Conservation (phyloP, 1,284 basidiomycete genomes). For the Austroboletus niveus region DNA sequence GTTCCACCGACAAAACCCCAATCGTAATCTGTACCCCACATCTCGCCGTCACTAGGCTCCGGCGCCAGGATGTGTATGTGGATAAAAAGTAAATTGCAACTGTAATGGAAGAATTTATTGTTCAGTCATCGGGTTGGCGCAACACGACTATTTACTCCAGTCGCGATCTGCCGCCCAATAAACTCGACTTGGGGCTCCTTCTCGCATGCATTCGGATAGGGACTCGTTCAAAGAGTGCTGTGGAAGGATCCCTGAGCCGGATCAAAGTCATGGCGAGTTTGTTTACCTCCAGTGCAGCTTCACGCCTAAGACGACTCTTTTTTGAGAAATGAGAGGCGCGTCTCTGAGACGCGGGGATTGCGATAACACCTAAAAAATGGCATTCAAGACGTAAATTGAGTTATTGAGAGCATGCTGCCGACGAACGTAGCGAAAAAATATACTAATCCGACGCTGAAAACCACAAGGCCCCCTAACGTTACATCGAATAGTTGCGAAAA, state of each 20-base stretch:
- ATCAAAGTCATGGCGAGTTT: slow-evolving; percentile 21
- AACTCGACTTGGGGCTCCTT: neutral
- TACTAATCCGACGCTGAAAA: neutral
- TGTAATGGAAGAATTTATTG: slow-evolving; percentile 17
- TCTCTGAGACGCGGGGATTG: slow-evolving; percentile 3
- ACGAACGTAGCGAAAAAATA: slow-evolving; percentile 3
- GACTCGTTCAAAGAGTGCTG: slow-evolving; percentile 8
- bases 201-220: slow-evolving; percentile 9
- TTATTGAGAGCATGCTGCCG: slow-evolving; percentile 21
- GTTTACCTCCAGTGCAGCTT: slow-evolving; percentile 10
- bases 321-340: slow-evolving; percentile 15
- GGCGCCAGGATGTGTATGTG: slow-evolving; percentile 6
- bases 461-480: too few relatives aligned
- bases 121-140: slow-evolving; percentile 7
- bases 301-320: slow-evolving; percentile 9
- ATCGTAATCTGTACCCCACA: slow-evolving; percentile 23
- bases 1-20: slow-evolving; percentile 5
- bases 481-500: too few relatives aligned
- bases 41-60: slow-evolving; percentile 12
- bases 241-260: slow-evolving; percentile 26
- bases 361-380: slow-evolving; percentile 16
- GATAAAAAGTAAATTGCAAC: slow-evolving; percentile 9
- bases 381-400: slow-evolving; percentile 24
- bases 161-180: slow-evolving; percentile 18
- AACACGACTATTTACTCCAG: slow-evolving; percentile 1